These are phyloP conservation scores for Cocos nucifera DNA, from an alignment of 176 grass and related monocot species.

Conservation along the genomic window DNA sequence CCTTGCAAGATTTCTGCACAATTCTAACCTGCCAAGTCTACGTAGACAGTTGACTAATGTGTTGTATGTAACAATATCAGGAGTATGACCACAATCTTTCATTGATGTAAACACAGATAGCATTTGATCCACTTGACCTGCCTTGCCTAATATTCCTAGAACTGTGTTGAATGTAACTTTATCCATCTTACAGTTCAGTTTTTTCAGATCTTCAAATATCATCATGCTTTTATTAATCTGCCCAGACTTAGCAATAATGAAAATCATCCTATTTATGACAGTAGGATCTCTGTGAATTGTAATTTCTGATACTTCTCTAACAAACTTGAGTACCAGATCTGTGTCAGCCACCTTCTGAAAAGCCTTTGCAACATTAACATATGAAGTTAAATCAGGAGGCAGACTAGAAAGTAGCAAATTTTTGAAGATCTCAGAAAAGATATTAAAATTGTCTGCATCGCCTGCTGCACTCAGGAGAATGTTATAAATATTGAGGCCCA, in stretches of 20 bases:
- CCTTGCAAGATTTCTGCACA: conserved; percentile 46
- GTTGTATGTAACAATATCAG: conserved; percentile 80
- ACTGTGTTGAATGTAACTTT: conserved; percentile 73
- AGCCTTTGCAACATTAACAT: conserved; percentile 54
- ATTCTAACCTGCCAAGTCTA: conserved; percentile 46
- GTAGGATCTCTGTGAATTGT: conserved; percentile 43
- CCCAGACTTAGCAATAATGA: conserved; percentile 31
- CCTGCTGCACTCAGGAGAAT: conserved; percentile 30
- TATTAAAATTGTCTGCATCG: conserved; percentile 39
- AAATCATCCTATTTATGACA: conserved; percentile 64
- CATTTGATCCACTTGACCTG: conserved; percentile 57
- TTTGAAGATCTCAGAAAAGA: conserved; percentile 68
- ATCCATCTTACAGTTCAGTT: conserved; percentile 29
- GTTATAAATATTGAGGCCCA: conserved; percentile 37
- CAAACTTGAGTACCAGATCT: conserved; percentile 43
- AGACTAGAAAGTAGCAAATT: conserved; percentile 56
- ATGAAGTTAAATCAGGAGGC: conserved; percentile 53
- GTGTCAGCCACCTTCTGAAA: conserved; percentile 38
- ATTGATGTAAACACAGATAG: conserved; percentile 52
- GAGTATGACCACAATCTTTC: conserved; percentile 47
- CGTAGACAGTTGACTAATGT: conserved; percentile 72
- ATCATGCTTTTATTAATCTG: conserved; percentile 60
- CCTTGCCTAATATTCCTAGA: conserved; percentile 62
- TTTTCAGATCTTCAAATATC: conserved; percentile 72
- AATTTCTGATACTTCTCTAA: conserved; percentile 59